A percentile compares a stretch with the other conserved stretches of the same genome.
phyloP scores from a whole-genome alignment of 1,284 basidiomycete species.

The Trichosporon sp. region DNA sequence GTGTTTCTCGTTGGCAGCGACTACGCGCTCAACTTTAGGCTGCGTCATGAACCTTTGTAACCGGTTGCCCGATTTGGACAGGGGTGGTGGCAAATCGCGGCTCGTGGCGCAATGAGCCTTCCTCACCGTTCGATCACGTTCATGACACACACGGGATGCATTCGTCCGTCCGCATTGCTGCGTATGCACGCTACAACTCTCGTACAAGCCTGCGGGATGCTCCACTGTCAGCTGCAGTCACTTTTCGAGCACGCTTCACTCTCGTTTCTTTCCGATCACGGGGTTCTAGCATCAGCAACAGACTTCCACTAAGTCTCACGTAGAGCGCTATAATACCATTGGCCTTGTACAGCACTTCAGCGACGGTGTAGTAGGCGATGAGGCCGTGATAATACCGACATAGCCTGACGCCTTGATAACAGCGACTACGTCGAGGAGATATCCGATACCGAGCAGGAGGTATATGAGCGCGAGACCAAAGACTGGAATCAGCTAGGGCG shows the following conservation, averaged over 20 bases:
- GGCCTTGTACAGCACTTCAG: conserved; percentile 23
- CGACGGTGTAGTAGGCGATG: conserved; percentile 37
- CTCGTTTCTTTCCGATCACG: neutral
- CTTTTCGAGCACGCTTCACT: neutral
- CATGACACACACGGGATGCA: neutral
- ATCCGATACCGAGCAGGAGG: conserved; percentile 46
- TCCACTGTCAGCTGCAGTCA: too few relatives aligned
- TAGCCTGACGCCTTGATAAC: conserved; percentile 58
- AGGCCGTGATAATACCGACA: conserved; percentile 60
- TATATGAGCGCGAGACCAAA: conserved; percentile 63
- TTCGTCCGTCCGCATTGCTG: neutral
- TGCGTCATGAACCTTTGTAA: conserved; percentile 12
- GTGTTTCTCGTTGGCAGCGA: conserved; percentile 8
- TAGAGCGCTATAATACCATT: conserved; percentile 25
- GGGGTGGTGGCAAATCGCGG: neutral
- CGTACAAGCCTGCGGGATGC: too few relatives aligned
- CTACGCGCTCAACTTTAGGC: neutral
- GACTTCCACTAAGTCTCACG: conserved; percentile 10
- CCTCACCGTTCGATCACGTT: neutral
- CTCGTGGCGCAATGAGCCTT: neutral
- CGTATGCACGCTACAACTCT: neutral
- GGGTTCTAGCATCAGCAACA: neutral
- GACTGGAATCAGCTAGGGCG: conserved; percentile 48
- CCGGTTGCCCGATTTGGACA: conserved; percentile 12
- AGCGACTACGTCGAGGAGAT: conserved; percentile 20